A percentile compares a stretch with the other conserved stretches of the same genome.
Conservation (phyloP, 345 rosid species). For the Eucalyptus sideroxylon region DNA sequence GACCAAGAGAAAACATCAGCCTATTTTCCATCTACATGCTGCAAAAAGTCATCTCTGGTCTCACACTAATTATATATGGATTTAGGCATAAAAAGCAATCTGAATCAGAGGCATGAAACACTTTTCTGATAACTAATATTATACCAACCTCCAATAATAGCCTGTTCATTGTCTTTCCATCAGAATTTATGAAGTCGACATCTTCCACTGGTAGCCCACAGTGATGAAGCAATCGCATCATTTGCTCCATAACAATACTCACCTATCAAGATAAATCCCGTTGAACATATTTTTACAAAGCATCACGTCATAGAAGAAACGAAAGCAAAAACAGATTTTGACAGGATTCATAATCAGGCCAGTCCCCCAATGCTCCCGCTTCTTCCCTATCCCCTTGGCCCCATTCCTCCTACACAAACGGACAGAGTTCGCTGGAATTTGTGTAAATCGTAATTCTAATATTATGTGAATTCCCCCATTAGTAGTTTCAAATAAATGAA, state of each 20-base stretch:
- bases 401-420: neutral
- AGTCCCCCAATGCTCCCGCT: neutral
- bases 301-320: neutral
- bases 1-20: neutral
- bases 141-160: conserved; percentile 70
- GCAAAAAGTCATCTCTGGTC: neutral
- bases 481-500: neutral
- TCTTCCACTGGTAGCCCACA: conserved; percentile 94
- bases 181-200: conserved; percentile 88
- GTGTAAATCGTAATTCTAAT: neutral
- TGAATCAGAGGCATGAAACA: neutral
- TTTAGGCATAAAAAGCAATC: neutral
- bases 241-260: conserved; percentile 94
- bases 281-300: neutral
- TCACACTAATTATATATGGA: neutral
- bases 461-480: neutral
- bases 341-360: neutral
- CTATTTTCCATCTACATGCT: neutral
- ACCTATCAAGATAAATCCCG: conserved; percentile 30
- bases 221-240: conserved; percentile 79
- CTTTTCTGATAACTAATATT: neutral
- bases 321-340: neutral
- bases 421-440: neutral
- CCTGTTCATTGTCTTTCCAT: conserved; percentile 91
- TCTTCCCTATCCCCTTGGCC: neutral